Evolutionary conservation across 2,329 filamentous ascomycete species (phyloP).

Genomic region (Monosporascus ibericus): DNA sequence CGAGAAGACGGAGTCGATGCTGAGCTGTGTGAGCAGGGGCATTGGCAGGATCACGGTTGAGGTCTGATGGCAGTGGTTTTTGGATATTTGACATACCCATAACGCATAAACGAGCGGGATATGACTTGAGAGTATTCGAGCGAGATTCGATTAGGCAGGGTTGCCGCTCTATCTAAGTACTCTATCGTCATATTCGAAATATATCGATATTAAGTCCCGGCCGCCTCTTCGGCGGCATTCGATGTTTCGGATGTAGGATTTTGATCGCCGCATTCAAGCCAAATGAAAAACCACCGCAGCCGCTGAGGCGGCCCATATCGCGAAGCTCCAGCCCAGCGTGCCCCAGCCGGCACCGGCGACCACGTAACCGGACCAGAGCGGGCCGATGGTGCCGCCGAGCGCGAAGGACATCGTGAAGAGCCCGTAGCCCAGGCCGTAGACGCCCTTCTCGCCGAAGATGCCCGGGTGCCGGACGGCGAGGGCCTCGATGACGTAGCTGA

Average conservation of each 20-base stretch:
- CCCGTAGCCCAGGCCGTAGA: slow-evolving; percentile 36
- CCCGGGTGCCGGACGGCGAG: slow-evolving; percentile 29
- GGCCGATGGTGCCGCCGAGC: slow-evolving; percentile 31
- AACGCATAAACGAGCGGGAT: neutral
- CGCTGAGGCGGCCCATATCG: slow-evolving; percentile 30
- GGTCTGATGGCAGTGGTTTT: slow-evolving; percentile 16
- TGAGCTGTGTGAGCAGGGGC: slow-evolving; percentile 48
- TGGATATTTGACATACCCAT: slow-evolving; percentile 15
- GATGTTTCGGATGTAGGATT: neutral
- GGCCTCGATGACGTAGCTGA: slow-evolving; percentile 39
- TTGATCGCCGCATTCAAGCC: slow-evolving; percentile 19
- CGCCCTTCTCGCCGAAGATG: slow-evolving; percentile 33
- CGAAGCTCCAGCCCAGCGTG: slow-evolving; percentile 32
- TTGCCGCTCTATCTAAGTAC: neutral
- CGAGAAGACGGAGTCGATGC: slow-evolving; percentile 38
- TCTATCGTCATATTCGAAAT: too few species aligned
- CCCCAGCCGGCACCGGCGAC: slow-evolving; percentile 31
- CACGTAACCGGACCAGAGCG: slow-evolving; percentile 32
- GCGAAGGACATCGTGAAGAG: slow-evolving; percentile 35
- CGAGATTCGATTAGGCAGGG: neutral
- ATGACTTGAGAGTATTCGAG: neutral
- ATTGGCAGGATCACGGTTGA: slow-evolving; percentile 43
- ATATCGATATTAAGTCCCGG: neutral
- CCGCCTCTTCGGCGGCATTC: neutral
- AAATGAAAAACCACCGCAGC: slow-evolving; percentile 21